These are phyloP conservation scores for Fusarium odoratissimum DNA, from an alignment of 2,329 filamentous ascomycete genomes.

Conservation along the genomic window DNA sequence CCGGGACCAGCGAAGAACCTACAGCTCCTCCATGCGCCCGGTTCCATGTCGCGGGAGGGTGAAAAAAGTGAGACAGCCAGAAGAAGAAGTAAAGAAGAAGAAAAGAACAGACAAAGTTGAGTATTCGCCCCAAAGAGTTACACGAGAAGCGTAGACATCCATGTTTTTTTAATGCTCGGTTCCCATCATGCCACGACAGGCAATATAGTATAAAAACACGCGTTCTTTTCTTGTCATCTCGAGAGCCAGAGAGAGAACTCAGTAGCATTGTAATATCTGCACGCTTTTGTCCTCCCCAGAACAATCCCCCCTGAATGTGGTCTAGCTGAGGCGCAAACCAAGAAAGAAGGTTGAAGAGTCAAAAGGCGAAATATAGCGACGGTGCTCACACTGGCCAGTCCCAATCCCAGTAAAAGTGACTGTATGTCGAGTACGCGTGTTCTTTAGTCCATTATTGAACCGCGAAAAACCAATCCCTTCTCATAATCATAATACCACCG, in stretches of 20 bases:
- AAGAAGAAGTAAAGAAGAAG: constrained; percentile 32
- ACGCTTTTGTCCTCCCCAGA: constrained; percentile 12
- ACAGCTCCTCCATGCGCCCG: constrained; percentile 24
- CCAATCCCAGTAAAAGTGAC: constrained; percentile 29
- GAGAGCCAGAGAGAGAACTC: constrained; percentile 16
- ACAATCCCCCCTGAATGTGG: constrained; percentile 8
- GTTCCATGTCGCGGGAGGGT: constrained; percentile 1
- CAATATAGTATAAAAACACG: constrained; percentile 17
- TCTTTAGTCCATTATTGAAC: constrained; percentile 39
- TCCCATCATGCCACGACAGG: constrained; percentile 12
- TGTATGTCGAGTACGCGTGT: constrained; percentile 34
- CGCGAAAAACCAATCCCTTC: constrained; percentile 35
- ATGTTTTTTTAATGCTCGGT: constrained; percentile 31
- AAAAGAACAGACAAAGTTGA: constrained; percentile 23
- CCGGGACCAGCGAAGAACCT: constrained; percentile 21
- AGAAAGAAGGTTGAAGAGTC: constrained; percentile 29
- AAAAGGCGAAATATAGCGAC: constrained; percentile 20
- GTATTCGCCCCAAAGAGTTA: constrained; percentile 40
- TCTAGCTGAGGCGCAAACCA: constrained; percentile 32
- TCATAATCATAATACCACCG: constrained; percentile 35
- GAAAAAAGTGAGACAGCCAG: constrained; percentile 13
- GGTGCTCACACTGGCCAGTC: constrained; percentile 18
- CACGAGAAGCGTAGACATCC: constrained; percentile 42
- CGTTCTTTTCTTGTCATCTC: constrained; percentile 5
- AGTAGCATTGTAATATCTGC: constrained; percentile 35